A percentile compares a stretch with the other conserved stretches of the same genome.
phyloP scores from a whole-genome alignment of 306 rosid species.

The Hippophae gyantsensis region DNA sequence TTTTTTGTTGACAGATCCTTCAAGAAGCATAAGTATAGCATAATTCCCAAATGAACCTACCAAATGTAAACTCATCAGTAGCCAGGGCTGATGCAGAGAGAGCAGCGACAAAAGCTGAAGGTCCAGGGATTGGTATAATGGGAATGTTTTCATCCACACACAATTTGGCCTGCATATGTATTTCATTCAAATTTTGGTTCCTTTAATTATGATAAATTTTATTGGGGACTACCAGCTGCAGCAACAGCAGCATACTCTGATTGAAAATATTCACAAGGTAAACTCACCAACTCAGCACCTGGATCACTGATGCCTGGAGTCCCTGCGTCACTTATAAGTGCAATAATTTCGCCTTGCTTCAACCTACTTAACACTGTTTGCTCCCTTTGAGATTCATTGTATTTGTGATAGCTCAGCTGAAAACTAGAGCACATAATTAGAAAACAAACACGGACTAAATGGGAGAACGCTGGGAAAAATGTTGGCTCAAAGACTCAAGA shows the following conservation, averaged over 20 bases:
- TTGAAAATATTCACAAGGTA: not conserved
- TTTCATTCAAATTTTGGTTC: not conserved
- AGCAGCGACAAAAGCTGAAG: slow-evolving; percentile 82
- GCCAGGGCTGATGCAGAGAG: slow-evolving; percentile 81
- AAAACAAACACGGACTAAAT: slow-evolving; percentile 2
- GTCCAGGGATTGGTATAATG: slow-evolving; percentile 87
- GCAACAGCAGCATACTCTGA: too few relatives aligned
- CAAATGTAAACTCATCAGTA: slow-evolving; percentile 74
- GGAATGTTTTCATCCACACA: slow-evolving; percentile 63
- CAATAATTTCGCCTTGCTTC: slow-evolving; percentile 79
- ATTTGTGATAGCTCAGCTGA: slow-evolving; percentile 93
- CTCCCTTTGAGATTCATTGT: slow-evolving; percentile 80
- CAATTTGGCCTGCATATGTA: slow-evolving; percentile 61
- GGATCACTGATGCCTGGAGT: slow-evolving; percentile 93
- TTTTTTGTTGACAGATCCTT: slow-evolving; percentile 11
- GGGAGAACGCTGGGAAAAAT: not conserved
- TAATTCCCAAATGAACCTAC: slow-evolving; percentile 27
- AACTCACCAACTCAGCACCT: slow-evolving; percentile 72
- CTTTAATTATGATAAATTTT: not conserved
- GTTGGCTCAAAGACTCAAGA: not conserved
- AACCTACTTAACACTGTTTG: slow-evolving; percentile 70
- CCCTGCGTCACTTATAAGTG: slow-evolving; percentile 84
- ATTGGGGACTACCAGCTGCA: not conserved
- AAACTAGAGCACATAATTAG: slow-evolving; percentile 27
- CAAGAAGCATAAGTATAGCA: slow-evolving; percentile 12